Percentiles rank a stretch among this genome's conserved stretches.
These are phyloP conservation scores for Mycena sanguinolenta DNA, from an alignment of 768 basidiomycete genomes.

Conservation along the genomic window DNA sequence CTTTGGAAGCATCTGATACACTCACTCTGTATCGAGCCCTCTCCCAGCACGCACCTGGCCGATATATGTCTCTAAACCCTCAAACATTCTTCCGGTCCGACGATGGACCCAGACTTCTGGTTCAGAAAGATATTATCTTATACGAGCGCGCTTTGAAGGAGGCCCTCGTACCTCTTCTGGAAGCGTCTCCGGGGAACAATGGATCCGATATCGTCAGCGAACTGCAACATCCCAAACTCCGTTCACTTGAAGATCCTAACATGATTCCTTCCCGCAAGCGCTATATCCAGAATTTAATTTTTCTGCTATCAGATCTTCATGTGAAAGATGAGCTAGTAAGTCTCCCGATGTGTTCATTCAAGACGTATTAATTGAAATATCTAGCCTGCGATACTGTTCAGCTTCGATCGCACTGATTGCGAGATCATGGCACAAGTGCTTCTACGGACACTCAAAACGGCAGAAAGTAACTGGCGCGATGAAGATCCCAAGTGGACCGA, in stretches of 20 bases:
- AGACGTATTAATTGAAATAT: neutral
- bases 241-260: constrained; percentile 43
- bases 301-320: constrained; percentile 71
- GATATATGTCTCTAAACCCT: constrained; percentile 41
- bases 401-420: constrained; percentile 71
- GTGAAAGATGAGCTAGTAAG: constrained; percentile 66
- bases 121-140: constrained; percentile 69
- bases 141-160: constrained; percentile 71
- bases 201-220: constrained; percentile 48
- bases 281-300: constrained; percentile 62
- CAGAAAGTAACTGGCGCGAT: constrained; percentile 66
- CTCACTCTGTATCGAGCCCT: constrained; percentile 66
- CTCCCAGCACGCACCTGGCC: constrained; percentile 22
- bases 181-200: constrained; percentile 51
- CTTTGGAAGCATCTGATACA: constrained; percentile 72
- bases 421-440: constrained; percentile 65
- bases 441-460: constrained; percentile 48
- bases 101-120: constrained; percentile 63
- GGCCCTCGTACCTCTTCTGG: constrained; percentile 53
- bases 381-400: constrained; percentile 78
- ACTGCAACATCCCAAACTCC: constrained; percentile 53
- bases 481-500: constrained; percentile 61
- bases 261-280: constrained; percentile 41
- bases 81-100: constrained; percentile 40
- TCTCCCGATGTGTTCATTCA: constrained; percentile 6